A percentile compares a stretch with the other conserved stretches of the same genome.
phyloP scores from a whole-genome alignment of 352 stramenopile species.

The Phytophthora sojae region DNA sequence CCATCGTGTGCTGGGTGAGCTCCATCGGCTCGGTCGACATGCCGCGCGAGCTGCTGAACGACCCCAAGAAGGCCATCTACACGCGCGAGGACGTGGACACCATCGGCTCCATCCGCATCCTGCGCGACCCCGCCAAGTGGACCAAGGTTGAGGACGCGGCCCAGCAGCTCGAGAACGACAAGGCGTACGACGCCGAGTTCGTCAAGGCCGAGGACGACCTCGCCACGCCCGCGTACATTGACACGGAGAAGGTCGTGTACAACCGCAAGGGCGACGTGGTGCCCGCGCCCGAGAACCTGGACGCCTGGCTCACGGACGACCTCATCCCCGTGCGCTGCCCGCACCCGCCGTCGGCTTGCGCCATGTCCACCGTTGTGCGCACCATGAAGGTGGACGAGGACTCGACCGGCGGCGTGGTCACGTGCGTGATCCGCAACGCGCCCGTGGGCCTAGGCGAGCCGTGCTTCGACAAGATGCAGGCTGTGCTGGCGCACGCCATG shows the following conservation, averaged over 20 bases:
- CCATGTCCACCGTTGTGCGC: conserved; percentile 97
- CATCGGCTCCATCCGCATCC: conserved; percentile 83
- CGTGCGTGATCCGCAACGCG: conserved; percentile 97
- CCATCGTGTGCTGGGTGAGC: conserved; percentile 91
- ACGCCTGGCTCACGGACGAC: conserved; percentile 82
- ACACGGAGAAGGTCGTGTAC: conserved; percentile 93
- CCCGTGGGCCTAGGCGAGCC: conserved; percentile 97
- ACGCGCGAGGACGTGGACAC: conserved; percentile 87
- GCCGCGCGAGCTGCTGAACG: conserved; percentile 70
- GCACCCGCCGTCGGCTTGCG: conserved; percentile 91
- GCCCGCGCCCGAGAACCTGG: conserved; percentile 55
- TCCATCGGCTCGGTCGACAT: conserved; percentile 89
- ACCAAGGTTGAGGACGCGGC: conserved; percentile 45
- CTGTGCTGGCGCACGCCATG: conserved; percentile 98
- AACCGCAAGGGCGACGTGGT: conserved; percentile 82
- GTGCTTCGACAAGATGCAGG: conserved; percentile 99
- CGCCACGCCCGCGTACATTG: conserved; percentile 89
- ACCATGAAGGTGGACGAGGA: conserved; percentile 91
- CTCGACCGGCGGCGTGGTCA: conserved; percentile 95
- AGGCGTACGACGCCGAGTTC: conserved; percentile 79
- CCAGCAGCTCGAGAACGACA: conserved; percentile 71
- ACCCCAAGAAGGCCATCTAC: conserved; percentile 71
- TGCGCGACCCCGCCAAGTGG: conserved; percentile 78
- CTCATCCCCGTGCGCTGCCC: conserved; percentile 95
- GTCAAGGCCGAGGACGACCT: conserved; percentile 64